These are phyloP conservation scores for Xerocomellus dryophilus DNA, from an alignment of 768 basidiomycete species.

Conservation along the genomic window DNA sequence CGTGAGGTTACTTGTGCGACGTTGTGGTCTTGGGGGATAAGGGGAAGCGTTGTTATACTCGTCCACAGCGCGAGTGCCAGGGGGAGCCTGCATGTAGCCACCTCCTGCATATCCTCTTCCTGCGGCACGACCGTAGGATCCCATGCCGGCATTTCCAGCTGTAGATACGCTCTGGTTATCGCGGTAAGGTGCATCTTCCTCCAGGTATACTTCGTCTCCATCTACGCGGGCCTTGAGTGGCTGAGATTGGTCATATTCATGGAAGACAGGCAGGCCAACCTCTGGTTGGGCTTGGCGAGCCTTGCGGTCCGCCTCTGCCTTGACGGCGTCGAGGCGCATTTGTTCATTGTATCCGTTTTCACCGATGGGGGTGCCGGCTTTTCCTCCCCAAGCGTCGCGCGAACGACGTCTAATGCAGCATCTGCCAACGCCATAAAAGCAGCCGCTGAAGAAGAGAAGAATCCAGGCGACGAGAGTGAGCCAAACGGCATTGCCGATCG, in stretches of 20 bases:
- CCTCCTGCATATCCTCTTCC: constrained; percentile 39
- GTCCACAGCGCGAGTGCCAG: constrained; percentile 69
- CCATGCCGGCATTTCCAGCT: constrained; percentile 20
- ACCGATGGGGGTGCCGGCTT: constrained; percentile 29
- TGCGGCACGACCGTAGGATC: constrained; percentile 33
- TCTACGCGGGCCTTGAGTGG: constrained; percentile 63
- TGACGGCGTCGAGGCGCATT: constrained; percentile 79
- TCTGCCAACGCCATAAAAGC: constrained; percentile 79
- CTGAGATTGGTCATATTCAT: constrained; percentile 57
- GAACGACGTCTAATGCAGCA: constrained; percentile 72
- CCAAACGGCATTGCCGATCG: constrained; percentile 89
- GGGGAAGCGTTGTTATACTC: constrained; percentile 61
- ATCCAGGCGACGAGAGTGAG: constrained; percentile 84
- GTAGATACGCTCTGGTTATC: constrained; percentile 30
- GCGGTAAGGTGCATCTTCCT: constrained; percentile 42
- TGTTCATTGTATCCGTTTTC: constrained; percentile 49
- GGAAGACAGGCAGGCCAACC: constrained; percentile 71
- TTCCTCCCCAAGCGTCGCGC: constrained; percentile 39
- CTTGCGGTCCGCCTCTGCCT: constrained; percentile 83
- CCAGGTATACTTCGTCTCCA: constrained; percentile 53
- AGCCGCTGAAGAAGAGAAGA: constrained; percentile 86
- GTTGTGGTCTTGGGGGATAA: constrained; percentile 43
- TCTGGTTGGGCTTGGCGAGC: constrained; percentile 58
- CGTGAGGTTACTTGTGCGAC: constrained; percentile 39
- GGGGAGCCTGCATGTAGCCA: constrained; percentile 64